These are phyloP conservation scores for Parafenestella ontariensis DNA, from an alignment of 2,329 filamentous ascomycete genomes.

Conservation along the genomic window DNA sequence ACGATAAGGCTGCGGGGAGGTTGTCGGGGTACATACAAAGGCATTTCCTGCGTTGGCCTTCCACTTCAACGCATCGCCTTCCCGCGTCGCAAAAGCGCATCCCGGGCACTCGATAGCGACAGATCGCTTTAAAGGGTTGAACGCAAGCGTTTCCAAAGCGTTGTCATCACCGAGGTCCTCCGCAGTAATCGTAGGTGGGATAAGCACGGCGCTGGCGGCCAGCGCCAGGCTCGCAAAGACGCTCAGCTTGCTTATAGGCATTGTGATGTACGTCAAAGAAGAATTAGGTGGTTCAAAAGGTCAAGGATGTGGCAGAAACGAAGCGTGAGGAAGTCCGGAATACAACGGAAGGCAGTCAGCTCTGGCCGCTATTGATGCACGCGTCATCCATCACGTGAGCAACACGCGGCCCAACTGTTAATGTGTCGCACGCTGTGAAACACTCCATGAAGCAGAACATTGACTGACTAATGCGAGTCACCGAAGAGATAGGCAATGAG, in stretches of 20 bases:
- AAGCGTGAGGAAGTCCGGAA: slow-evolving; percentile 15
- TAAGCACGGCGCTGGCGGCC: slow-evolving; percentile 45
- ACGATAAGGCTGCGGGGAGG: slow-evolving; percentile 1
- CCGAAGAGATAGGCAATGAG: not conserved
- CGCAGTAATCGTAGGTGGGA: slow-evolving; percentile 40
- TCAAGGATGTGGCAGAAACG: slow-evolving; percentile 18
- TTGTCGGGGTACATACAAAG: slow-evolving; percentile 36
- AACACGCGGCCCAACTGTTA: slow-evolving; percentile 4
- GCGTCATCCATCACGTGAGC: slow-evolving; percentile 24
- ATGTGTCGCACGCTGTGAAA: slow-evolving; percentile 15
- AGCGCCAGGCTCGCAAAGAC: slow-evolving; percentile 46
- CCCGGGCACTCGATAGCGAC: slow-evolving; percentile 44
- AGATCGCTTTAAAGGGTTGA: slow-evolving; percentile 43
- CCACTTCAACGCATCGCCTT: slow-evolving; percentile 36
- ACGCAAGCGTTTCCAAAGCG: slow-evolving; percentile 37
- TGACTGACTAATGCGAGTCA: not conserved
- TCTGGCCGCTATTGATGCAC: no score
- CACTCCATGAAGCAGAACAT: slow-evolving; percentile 5
- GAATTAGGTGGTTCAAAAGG: slow-evolving; percentile 11
- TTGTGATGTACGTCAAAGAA: slow-evolving; percentile 25
- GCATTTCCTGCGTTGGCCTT: slow-evolving; percentile 40
- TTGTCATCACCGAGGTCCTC: slow-evolving; percentile 41
- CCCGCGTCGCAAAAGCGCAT: slow-evolving; percentile 38
- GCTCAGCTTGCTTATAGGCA: slow-evolving; percentile 43
- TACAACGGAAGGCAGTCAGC: slow-evolving; percentile 21